Evolutionary conservation across 176 grass and related monocot species (phyloP), one percentile per base, ranked within the genome.

Genomic region (Triticum urartu): DNA sequence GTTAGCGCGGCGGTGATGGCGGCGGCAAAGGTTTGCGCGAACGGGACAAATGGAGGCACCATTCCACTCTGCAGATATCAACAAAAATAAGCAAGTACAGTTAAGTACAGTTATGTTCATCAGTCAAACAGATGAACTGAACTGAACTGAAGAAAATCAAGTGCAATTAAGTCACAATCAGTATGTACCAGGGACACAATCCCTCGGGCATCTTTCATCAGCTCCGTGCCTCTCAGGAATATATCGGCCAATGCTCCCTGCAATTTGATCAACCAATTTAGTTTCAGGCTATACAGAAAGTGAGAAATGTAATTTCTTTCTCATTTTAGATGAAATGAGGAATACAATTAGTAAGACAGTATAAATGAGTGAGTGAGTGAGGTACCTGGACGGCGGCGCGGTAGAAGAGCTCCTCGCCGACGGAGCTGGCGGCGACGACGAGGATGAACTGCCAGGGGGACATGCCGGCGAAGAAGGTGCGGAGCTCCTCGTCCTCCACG

Each of bases 391-490:
- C 85, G 18, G 96, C 93, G 9, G 79, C 96, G 11, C 96, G 96
- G 69, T 98, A 98, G 80, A 98, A 98, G 4, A 98, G 86, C 64
- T 98, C 96, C 84, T 98, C 96, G 2, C 93, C 96, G 75, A 98
- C 82, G 47, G 93, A 95, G 78, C 93, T 98, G 73, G 96, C 96
- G 33, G 88, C 82, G 36, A 98, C 89, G 62, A 98, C 86, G 81
- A 98, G 74, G 69, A 95, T 88, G 89, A 98, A 98, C 93, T 98
- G 68, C 92, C 91, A 97, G 36, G 96, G 91, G 64, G 96, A 98
- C 96, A 98, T 98, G 86, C 96, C 96, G 75, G 91, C 94, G 96
- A 98, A 98, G 88, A 95, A 98, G 78, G 84, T 94, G 52, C 96
- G 90, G 22, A 98, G 96, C 88, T 98, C 96, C 79, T 98, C 96